phyloP scores from a whole-genome alignment of 495 filamentous ascomycete genomes.

The Parachaetomium inaequale region DNA sequence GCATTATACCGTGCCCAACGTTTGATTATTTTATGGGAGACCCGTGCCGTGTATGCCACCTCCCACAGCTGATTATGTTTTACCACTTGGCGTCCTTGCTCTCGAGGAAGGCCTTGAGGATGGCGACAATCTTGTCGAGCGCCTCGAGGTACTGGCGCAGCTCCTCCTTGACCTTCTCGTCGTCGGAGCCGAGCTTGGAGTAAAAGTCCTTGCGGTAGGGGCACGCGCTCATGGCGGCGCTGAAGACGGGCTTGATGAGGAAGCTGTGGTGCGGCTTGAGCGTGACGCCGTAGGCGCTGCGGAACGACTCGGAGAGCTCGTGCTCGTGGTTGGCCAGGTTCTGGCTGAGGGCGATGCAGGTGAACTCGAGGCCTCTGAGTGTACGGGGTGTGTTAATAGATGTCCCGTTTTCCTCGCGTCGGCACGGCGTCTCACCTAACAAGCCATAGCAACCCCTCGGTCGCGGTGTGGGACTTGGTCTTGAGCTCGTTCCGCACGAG shows the following conservation, averaged over 20 bases:
- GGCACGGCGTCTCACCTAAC: constrained; percentile 58
- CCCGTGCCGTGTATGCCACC: background rate
- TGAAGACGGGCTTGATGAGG: constrained; percentile 83
- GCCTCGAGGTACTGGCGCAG: constrained; percentile 67
- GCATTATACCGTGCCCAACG: background rate
- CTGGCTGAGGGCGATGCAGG: constrained; percentile 71
- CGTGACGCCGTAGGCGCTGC: constrained; percentile 72
- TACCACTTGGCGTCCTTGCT: constrained; percentile 71
- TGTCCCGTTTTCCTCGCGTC: background rate
- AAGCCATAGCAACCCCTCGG: constrained; percentile 90
- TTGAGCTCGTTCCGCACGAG: constrained; percentile 84
- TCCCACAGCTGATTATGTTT: constrained; percentile 2
- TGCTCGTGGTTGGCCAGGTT: constrained; percentile 63
- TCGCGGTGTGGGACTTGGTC: constrained; percentile 75
- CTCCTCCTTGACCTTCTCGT: constrained; percentile 55
- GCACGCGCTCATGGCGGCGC: constrained; percentile 83
- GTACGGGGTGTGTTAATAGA: constrained; percentile 7
- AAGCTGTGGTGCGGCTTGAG: constrained; percentile 89
- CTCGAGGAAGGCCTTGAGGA: constrained; percentile 69
- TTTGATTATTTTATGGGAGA: background rate
- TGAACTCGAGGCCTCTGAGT: constrained; percentile 85
- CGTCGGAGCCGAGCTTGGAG: constrained; percentile 69
- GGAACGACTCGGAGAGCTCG: constrained; percentile 85
- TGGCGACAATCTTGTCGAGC: constrained; percentile 67
- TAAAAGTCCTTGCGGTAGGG: constrained; percentile 93